These are phyloP conservation scores for Limonium bicolor DNA, from an alignment of 148 eudicot genomes.

Conservation along the genomic window DNA sequence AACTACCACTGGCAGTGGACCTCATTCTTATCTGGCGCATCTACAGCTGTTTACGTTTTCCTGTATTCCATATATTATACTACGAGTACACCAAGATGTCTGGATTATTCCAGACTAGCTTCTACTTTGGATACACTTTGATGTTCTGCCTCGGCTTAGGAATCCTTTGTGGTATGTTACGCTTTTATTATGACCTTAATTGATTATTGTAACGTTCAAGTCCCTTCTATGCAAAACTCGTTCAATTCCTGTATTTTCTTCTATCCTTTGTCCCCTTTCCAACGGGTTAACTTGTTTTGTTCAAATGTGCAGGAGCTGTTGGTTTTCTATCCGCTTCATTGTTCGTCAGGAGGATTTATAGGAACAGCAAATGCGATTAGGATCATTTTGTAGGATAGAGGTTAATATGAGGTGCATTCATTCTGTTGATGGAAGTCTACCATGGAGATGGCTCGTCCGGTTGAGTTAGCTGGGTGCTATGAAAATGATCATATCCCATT, in stretches of 20 bases:
- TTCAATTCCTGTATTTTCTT: too few relatives aligned
- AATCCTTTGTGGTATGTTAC: slow-evolving; percentile 68
- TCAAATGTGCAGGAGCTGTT: slow-evolving; percentile 60
- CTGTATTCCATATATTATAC: slow-evolving; percentile 83
- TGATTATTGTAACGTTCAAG: too few relatives aligned
- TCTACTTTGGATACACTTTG: slow-evolving; percentile 77
- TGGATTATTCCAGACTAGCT: slow-evolving; percentile 98
- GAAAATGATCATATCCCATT: too few relatives aligned
- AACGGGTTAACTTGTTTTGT: too few relatives aligned
- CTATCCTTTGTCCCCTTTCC: too few relatives aligned
- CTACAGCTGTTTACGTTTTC: slow-evolving; percentile 78
- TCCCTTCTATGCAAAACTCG: too few relatives aligned
- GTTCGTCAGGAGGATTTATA: slow-evolving; percentile 45
- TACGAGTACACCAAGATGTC: slow-evolving; percentile 88
- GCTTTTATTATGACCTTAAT: background rate
- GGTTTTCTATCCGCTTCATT: slow-evolving; percentile 41
- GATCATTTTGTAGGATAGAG: too few relatives aligned
- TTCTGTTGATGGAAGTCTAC: too few relatives aligned
- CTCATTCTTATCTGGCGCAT: slow-evolving; percentile 82
- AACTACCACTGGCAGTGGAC: slow-evolving; percentile 99
- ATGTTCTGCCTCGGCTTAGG: slow-evolving; percentile 89
- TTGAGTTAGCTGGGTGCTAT: too few relatives aligned
- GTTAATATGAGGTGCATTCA: too few relatives aligned
- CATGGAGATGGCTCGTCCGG: too few relatives aligned
- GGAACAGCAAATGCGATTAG: slow-evolving; percentile 53